These are phyloP conservation scores for Dendrothele bispora DNA, from an alignment of 768 basidiomycete species.

Conservation along the genomic window DNA sequence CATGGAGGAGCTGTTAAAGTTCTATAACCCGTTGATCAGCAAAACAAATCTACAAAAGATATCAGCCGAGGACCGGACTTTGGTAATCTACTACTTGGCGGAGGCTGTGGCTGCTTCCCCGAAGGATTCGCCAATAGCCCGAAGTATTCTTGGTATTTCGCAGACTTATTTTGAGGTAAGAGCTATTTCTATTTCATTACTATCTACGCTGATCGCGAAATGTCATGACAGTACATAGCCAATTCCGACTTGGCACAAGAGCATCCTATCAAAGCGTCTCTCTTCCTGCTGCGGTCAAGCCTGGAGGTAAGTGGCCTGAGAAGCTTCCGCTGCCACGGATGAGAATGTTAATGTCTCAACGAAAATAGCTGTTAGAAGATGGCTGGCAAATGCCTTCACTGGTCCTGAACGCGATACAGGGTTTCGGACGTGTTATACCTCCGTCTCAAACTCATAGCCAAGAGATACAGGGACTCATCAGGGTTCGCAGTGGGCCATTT, in stretches of 20 bases:
- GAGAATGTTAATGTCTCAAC: slow-evolving; percentile 32
- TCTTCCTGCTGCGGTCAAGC: slow-evolving; percentile 44
- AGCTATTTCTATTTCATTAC: not conserved
- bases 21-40: slow-evolving; percentile 44
- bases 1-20: slow-evolving; percentile 48
- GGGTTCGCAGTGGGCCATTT: slow-evolving; percentile 56
- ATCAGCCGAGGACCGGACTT: slow-evolving; percentile 39
- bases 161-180: slow-evolving; percentile 50
- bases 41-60: slow-evolving; percentile 51
- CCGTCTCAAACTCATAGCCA: slow-evolving; percentile 20
- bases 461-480: slow-evolving; percentile 45
- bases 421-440: slow-evolving; percentile 26
- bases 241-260: not conserved
- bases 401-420: slow-evolving; percentile 34
- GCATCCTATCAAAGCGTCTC: slow-evolving; percentile 29
- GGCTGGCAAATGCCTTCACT: slow-evolving; percentile 45
- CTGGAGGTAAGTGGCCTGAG: slow-evolving; percentile 32
- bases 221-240: not conserved
- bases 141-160: slow-evolving; percentile 47
- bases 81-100: slow-evolving; percentile 46
- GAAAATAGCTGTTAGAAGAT: no score
- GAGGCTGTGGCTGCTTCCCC: slow-evolving; percentile 42
- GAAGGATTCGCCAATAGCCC: slow-evolving; percentile 24
- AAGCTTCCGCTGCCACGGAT: not conserved
- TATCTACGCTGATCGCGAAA: not conserved